A percentile compares a stretch with the other conserved stretches of the same genome.
Evolutionary conservation across 2,329 filamentous ascomycete species (phyloP).

Genomic region (Tolypocladium ophioglossoides): DNA sequence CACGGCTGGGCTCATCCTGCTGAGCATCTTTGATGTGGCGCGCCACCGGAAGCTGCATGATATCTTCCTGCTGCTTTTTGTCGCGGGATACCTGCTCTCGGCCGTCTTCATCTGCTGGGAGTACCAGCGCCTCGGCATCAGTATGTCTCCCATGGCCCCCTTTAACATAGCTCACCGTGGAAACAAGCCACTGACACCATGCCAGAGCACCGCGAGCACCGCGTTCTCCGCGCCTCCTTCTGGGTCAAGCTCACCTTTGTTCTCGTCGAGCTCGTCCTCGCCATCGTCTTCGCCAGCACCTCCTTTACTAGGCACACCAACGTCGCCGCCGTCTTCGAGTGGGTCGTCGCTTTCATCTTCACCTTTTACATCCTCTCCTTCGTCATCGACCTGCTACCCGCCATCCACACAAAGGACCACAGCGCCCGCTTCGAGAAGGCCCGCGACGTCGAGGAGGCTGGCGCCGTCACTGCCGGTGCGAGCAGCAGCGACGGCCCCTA

Average conservation of each 20-base stretch:
- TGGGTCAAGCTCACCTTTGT: slow-evolving; percentile 83
- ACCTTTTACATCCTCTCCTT: slow-evolving; percentile 83
- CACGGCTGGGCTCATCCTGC: slow-evolving; percentile 67
- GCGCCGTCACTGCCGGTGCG: neutral
- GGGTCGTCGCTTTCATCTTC: slow-evolving; percentile 71
- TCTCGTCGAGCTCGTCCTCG: slow-evolving; percentile 64
- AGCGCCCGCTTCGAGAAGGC: slow-evolving; percentile 19
- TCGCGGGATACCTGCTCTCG: slow-evolving; percentile 73
- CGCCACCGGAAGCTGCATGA: slow-evolving; percentile 56
- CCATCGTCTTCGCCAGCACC: slow-evolving; percentile 58
- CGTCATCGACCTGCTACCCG: slow-evolving; percentile 76
- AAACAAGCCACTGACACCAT: neutral
- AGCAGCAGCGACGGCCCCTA: neutral
- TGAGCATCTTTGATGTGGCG: slow-evolving; percentile 76
- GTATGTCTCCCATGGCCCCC: slow-evolving; percentile 20
- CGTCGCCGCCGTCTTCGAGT: slow-evolving; percentile 68
- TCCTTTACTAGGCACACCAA: slow-evolving; percentile 43
- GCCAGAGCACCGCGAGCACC: slow-evolving; percentile 60
- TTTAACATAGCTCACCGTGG: neutral
- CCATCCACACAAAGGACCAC: slow-evolving; percentile 45
- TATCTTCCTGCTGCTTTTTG: slow-evolving; percentile 71
- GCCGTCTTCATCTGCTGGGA: slow-evolving; percentile 86
- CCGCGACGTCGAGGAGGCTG: slow-evolving; percentile 13
- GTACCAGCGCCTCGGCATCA: slow-evolving; percentile 74
- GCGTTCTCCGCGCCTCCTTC: slow-evolving; percentile 67